Percentiles rank a stretch among this genome's conserved stretches.
These are phyloP conservation scores for Amaranthus palmeri DNA, from an alignment of 148 eudicot species.

Conservation along the genomic window DNA sequence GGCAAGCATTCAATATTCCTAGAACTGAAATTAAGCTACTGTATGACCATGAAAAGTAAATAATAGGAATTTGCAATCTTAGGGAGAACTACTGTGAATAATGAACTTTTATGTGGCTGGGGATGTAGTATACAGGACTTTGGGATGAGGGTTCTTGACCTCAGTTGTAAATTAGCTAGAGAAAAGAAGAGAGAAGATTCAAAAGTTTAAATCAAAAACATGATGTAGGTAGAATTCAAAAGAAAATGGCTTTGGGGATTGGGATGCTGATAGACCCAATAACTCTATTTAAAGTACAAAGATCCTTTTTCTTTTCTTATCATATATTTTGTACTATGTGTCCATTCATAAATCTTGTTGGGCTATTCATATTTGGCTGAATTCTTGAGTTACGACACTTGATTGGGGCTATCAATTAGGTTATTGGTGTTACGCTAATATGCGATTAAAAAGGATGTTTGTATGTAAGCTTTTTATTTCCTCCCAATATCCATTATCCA, in stretches of 20 bases:
- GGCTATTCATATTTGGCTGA: too few species aligned
- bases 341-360: too few species aligned
- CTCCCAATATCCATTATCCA: too few species aligned
- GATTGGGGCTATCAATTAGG: too few species aligned
- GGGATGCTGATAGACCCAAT: neutral
- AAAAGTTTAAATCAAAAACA: neutral
- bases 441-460: too few species aligned
- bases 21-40: neutral
- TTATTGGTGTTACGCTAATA: too few species aligned
- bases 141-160: neutral
- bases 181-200: neutral
- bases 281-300: too few species aligned
- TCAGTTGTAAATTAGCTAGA: neutral
- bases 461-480: too few species aligned
- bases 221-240: neutral
- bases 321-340: too few species aligned
- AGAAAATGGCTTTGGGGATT: neutral
- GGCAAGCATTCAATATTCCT: neutral
- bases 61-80: neutral
- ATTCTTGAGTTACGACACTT: too few species aligned
- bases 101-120: neutral
- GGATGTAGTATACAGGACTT: neutral
- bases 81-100: too few species aligned
- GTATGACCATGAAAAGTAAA: neutral
- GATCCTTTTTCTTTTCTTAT: too few species aligned